Conservation (phyloP, 441 rosid species). For the Sinapis alba region DNA sequence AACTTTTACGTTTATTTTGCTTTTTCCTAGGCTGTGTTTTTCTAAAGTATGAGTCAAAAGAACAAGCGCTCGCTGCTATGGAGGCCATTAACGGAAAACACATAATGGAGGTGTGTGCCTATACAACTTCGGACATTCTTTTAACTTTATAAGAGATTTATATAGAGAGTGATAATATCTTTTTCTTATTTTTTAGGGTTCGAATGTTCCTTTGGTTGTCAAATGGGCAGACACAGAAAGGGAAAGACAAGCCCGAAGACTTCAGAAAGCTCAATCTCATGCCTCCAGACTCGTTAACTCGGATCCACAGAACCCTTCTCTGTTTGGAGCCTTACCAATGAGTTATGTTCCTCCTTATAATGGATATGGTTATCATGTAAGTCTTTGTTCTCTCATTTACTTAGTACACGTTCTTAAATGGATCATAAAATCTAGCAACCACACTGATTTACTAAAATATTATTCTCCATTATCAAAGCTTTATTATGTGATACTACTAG, state of each 20-base stretch:
- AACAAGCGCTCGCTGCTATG: constrained; percentile 86
- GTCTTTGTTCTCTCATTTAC: background rate
- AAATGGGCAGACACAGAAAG: constrained; percentile 99
- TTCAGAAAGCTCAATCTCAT: constrained; percentile 81
- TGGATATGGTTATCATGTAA: constrained; percentile 92
- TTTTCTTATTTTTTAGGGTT: constrained; percentile 56
- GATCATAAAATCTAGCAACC: background rate
- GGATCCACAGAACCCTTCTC: constrained; percentile 72
- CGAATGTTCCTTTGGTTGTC: constrained; percentile 93
- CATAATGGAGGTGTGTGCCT: constrained; percentile 71
- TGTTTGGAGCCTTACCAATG: constrained; percentile 89
- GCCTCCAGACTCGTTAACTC: constrained; percentile 51
- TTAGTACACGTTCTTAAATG: background rate
- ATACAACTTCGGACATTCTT: background rate
- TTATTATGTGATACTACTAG: background rate
- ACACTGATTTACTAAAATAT: background rate
- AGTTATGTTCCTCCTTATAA: constrained; percentile 79
- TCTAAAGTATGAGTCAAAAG: constrained; percentile 89
- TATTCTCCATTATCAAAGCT: background rate
- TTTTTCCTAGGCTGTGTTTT: constrained; percentile 78
- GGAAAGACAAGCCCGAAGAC: constrained; percentile 91
- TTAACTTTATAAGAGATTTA: background rate
- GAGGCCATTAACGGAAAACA: constrained; percentile 88
- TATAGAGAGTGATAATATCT: background rate
- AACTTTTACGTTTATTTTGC: background rate